Evolutionary conservation across 2,329 filamentous ascomycete species (phyloP), one percentile per base, ranked within the genome.

Genomic region (Fusarium mundagurra): DNA sequence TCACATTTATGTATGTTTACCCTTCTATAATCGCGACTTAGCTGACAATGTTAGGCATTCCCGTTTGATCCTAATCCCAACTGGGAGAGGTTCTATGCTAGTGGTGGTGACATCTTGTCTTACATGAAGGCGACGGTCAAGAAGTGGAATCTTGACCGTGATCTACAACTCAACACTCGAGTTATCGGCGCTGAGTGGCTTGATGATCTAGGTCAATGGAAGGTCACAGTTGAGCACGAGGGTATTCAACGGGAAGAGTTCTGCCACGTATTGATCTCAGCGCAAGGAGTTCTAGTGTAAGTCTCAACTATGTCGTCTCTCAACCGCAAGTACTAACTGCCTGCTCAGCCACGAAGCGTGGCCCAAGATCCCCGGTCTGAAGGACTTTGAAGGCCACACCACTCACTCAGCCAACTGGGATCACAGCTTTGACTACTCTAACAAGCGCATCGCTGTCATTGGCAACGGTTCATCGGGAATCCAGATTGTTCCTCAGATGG

Each of bases 71-170:
- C 88, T 1, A 91, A 91, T 58, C 87, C 87, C 0, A 83, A 90
- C 64, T 92, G 90, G 89, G 85, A 84, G 0, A 84, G 88, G 57
- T 86, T 88, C 70, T 91, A 89, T 72, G 88, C 89, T 6, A 85
- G 86, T 65, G 89, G 88, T 3, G 77, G 79, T 5, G 90, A 92
- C 60, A 92, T 91, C 50, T 78, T 84, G 24, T 81, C 84, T 7
- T 90, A 91, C 72, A 86, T 88, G 83, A 83, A 90, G 72, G 62
- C 57, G 11, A 77, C 77, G 11, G 89, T 89, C 2, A 83, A 83
- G 36, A 85, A 83, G 66, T 85, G 80, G 77, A 80, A 82, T 63
- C 80, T 85, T 8, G 78, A 80, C 72, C 81, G 80, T 18, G 82
- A 84, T 45, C 71, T 84, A 27, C 58, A 82, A 64, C 77, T 81